Base-by-base conservation (phyloP, 2,329 filamentous ascomycete genomes). In the Pyrenophora teres region DNA sequence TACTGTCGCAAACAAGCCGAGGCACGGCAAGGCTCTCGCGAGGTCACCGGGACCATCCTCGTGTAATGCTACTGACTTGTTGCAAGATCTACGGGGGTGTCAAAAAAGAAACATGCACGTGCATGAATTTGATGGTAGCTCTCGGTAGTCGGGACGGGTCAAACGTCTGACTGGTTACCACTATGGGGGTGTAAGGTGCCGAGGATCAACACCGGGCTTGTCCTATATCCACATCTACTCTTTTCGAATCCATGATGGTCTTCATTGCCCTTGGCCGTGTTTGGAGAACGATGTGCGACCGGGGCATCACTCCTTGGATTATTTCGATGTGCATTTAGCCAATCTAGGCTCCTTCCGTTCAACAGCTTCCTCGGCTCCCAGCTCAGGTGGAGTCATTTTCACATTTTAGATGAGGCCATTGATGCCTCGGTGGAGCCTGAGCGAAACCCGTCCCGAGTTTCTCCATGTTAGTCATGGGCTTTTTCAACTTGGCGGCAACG, bases 291-390 rank as follows among this genome's bases (percentile, higher is more conserved):
- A 40, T 19, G 27, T 35, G 39, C 44, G 30, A 41, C 35, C 25
- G 40, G 23, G 40, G 40, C 35, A 33, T 25, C 12, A 16, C 15
- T 48, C 46, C 39, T 40, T 25, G 21, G 21, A 33, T 40, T 44
- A 48, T 12, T 25, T 13, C 13, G 31, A 40, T 19, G 23, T 23
- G 10, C 5, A 23, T 7, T 25, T 25, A 21, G 18, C 54, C 51
- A 57, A 57, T 57, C 19, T 15, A 30, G n/a, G 8, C 9, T 35
- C 15, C 18, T 35, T 6, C 32, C 10, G 35, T 15, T 15, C 15
- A 30, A 42, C 3, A 54, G 30, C 43, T 45, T 57, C 51, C 54
- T 48, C 46, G 51, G 54, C 32, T 54, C n/a, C 16, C 6, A 41
- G 40, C 8, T 40, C 23, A 21, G 8, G 25, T 39, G 27, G 25